These are phyloP conservation scores for Lactifluus rugatus DNA, from an alignment of 768 basidiomycete species.

Conservation along the genomic window DNA sequence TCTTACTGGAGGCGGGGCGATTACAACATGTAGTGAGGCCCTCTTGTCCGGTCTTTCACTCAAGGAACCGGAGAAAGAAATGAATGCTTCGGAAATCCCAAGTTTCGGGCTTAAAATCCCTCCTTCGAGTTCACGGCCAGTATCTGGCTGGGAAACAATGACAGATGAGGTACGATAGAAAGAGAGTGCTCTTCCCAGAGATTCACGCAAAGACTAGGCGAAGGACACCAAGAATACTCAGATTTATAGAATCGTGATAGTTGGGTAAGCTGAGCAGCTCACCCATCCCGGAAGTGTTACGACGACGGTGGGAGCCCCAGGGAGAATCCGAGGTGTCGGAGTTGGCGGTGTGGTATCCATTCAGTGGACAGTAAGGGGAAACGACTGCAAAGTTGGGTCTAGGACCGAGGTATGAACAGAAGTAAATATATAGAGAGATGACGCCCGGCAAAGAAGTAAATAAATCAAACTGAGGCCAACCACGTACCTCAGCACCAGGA, in stretches of 20 bases:
- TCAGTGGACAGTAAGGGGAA: background rate
- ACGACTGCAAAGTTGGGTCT: background rate
- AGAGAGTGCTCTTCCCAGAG: conserved; percentile 8
- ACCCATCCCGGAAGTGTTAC: conserved; percentile 13
- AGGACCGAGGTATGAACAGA: background rate
- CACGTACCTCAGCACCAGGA: background rate
- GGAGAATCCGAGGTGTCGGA: conserved; percentile 9
- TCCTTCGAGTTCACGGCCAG: conserved; percentile 6
- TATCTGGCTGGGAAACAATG: background rate
- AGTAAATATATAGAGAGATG: background rate
- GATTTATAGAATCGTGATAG: background rate
- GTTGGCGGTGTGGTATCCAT: conserved; percentile 3
- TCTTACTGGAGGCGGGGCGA: background rate
- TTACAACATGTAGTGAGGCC: background rate
- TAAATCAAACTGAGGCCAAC: background rate
- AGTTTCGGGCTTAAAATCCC: background rate
- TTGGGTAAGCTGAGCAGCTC: background rate
- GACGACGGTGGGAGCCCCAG: conserved; percentile 6
- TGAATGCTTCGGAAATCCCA: background rate
- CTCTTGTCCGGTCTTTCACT: background rate
- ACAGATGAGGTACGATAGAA: background rate
- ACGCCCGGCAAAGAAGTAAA: background rate
- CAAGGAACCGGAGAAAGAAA: background rate
- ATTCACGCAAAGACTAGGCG: conserved; percentile 4
- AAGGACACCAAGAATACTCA: background rate